Conservation (phyloP, 176 grass and related monocot genomes). For the Paspalum vaginatum region DNA sequence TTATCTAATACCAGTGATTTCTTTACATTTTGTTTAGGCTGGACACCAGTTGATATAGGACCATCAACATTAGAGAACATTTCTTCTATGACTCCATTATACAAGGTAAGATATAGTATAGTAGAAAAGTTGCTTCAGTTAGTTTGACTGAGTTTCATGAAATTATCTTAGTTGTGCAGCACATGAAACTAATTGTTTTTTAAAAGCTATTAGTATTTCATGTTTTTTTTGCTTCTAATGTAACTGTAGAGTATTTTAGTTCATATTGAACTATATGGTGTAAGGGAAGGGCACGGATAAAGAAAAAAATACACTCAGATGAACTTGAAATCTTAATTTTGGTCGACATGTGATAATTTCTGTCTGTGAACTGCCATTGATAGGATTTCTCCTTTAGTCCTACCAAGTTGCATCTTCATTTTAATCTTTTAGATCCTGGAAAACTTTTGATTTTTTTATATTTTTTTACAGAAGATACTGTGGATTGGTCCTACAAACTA, state of each 20-base stretch:
- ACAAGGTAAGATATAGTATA: constrained; percentile 60
- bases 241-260: constrained; percentile 12
- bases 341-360: constrained; percentile 20
- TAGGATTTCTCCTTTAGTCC: constrained; percentile 27
- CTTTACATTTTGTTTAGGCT: constrained; percentile 52
- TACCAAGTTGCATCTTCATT: constrained; percentile 2
- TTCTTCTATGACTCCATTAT: constrained; percentile 62
- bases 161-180: constrained; percentile 8
- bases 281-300: background rate
- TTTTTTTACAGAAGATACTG: constrained; percentile 76
- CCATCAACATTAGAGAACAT: constrained; percentile 76
- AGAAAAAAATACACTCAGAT: constrained; percentile 18
- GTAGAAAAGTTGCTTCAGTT: background rate
- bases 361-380: constrained; percentile 17
- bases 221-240: constrained; percentile 10
- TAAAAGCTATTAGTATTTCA: constrained; percentile 17
- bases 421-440: constrained; percentile 4
- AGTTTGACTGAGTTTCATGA: background rate
- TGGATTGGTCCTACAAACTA: constrained; percentile 73
- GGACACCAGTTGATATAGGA: constrained; percentile 83
- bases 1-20: constrained; percentile 25
- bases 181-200: constrained; percentile 27
- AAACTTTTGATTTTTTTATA: constrained; percentile 33
- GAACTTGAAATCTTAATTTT: constrained; percentile 24
- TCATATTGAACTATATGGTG: background rate